Evolutionary conservation across 345 rosid genomes (phyloP), one percentile per base, ranked within the genome.

Genomic region (Mallotus nudiflorus): DNA sequence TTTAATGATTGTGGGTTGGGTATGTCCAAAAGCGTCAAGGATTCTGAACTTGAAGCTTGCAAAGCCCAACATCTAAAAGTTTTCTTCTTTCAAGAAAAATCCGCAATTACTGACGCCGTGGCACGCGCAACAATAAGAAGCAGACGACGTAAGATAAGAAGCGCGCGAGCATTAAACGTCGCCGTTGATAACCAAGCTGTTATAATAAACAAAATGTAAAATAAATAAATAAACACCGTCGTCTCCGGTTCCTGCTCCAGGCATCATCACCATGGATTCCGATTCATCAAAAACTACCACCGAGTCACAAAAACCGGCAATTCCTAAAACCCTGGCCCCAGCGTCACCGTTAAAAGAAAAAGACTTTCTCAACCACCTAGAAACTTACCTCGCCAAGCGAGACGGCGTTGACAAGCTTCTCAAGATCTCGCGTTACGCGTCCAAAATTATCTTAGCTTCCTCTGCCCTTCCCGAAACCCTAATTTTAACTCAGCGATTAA

Each of bases 401-500:
- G 97, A 93, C 54, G 98, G 98, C 27, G 97, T 91, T 6, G 97
- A 91, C 86, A 94, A 94, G 75, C 91, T 90, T 73, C 84, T 91
- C 31, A 94, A 94, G 78, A 91, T 94, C 80, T 88, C 95, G 28
- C 86, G 97, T 44, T 88, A 91, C 88, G 90, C 95, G 9, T 55
- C 93, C 75, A 94, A 91, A 81, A 88, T 94, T 86, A 76, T 91
- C 66, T 78, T 94, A 55, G 75, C 93, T 73, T 82, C 96, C 66
- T 85, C 92, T 0, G 69, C 78, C 45, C 80, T 85, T 68, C 84
- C 88, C 19, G 90, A 87, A 70, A 20, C 85, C 56, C 77, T 64
- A 13, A 64, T 83, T 56, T 44, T 89, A 45, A 71, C 50, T 11
- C 46, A 25, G 40, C 82, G 89, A 0, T 87, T 94, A 73, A 87